A percentile compares a stretch with the other conserved stretches of the same genome.
Conservation (phyloP, 192 early-diverging fungal genomes). For the Neocallimastix lanati region DNA sequence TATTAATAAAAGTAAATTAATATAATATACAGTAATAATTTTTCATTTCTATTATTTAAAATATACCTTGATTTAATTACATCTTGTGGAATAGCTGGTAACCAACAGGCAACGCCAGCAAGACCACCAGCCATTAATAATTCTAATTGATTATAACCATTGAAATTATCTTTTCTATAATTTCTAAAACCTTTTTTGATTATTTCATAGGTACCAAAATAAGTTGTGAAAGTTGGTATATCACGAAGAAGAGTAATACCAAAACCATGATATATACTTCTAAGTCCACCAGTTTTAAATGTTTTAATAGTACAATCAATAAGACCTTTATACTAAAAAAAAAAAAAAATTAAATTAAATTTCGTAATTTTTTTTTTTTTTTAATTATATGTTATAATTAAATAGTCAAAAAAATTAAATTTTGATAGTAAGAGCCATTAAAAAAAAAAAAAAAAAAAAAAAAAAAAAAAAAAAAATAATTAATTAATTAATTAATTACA, state of each 20-base stretch:
- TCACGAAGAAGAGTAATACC: conserved; percentile 17
- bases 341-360: background rate
- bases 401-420: conserved; percentile 13
- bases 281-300: conserved; percentile 4
- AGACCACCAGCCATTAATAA: conserved; percentile 15
- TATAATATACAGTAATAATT: too few relatives aligned
- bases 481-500: too few relatives aligned
- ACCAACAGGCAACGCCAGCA: conserved; percentile 15
- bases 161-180: background rate
- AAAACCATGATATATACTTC: conserved; percentile 14
- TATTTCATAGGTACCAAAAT: conserved; percentile 13
- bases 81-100: conserved; percentile 47
- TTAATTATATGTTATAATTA: too few relatives aligned
- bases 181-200: background rate
- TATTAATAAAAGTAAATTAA: conserved; percentile 7
- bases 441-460: background rate
- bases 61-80: conserved; percentile 64
- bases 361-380: too few relatives aligned
- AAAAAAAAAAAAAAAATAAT: conserved; percentile 7
- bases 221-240: conserved; percentile 13
- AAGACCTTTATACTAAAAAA: conserved; percentile 6
- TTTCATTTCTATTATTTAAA: conserved; percentile 10
- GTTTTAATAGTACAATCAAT: conserved; percentile 7
- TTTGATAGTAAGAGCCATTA: too few relatives aligned
- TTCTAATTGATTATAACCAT: conserved; percentile 1